Evolutionary conservation across 495 filamentous ascomycete genomes (phyloP).

Genomic region (Penicillium canescens): DNA sequence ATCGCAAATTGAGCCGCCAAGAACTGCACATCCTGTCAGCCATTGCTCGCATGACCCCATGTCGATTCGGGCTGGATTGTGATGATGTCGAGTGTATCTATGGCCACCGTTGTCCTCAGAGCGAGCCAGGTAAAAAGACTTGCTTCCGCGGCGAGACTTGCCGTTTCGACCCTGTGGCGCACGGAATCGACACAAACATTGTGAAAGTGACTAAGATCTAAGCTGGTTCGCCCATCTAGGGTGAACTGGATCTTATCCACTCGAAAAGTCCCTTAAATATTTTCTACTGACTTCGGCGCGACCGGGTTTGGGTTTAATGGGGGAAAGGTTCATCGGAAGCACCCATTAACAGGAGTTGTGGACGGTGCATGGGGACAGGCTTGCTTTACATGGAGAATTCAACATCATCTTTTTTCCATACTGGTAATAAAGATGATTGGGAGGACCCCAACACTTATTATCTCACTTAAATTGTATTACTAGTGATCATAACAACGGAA

Average conservation of each 20-base stretch:
- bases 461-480: conserved; percentile 8
- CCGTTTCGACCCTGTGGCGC: conserved; percentile 48
- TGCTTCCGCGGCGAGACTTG: conserved; percentile 54
- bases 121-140: conserved; percentile 48
- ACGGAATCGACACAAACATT: conserved; percentile 53
- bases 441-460: neutral
- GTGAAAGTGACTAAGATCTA: conserved; percentile 55
- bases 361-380: conserved; percentile 8
- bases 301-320: conserved; percentile 9
- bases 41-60: conserved; percentile 78
- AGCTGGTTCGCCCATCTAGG: neutral
- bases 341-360: conserved; percentile 8
- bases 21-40: conserved; percentile 69
- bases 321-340: neutral
- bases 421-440: conserved; percentile 1
- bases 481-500: neutral
- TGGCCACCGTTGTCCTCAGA: conserved; percentile 64
- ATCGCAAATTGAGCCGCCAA: conserved; percentile 64
- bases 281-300: conserved; percentile 7
- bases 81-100: conserved; percentile 80
- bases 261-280: neutral
- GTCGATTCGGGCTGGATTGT: conserved; percentile 71
- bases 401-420: neutral
- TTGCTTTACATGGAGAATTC: conserved; percentile 5
- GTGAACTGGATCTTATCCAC: neutral